Evolutionary conservation across 352 stramenopile species (phyloP).

Genomic region (Plasmopara muralis): DNA sequence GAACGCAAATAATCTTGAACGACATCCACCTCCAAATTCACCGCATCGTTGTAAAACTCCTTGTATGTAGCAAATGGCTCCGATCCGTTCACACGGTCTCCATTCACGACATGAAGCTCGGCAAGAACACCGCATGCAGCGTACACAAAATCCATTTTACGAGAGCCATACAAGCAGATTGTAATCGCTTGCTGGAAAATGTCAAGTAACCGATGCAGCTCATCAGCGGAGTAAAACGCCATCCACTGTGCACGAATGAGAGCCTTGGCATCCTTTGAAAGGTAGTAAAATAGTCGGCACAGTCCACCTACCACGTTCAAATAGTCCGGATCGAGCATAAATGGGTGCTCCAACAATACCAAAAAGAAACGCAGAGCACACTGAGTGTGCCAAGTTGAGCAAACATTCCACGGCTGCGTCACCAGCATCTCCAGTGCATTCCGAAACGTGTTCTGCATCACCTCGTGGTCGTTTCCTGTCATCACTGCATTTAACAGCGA

Average conservation of each 20-base stretch:
- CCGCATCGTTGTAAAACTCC: conserved; percentile 79
- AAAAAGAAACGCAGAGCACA: conserved; percentile 53
- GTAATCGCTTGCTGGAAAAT: conserved; percentile 76
- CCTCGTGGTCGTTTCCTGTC: conserved; percentile 27
- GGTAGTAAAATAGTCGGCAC: conserved; percentile 63
- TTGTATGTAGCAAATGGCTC: conserved; percentile 54
- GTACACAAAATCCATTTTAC: conserved; percentile 75
- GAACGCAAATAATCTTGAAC: conserved; percentile 70
- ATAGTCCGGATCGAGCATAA: conserved; percentile 75
- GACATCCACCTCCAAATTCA: conserved; percentile 79
- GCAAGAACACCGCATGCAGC: conserved; percentile 57
- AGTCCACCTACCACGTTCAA: conserved; percentile 61
- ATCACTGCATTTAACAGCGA: conserved; percentile 36
- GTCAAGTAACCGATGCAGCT: conserved; percentile 57
- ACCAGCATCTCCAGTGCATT: conserved; percentile 66
- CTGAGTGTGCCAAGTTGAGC: conserved; percentile 53
- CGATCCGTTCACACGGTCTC: conserved; percentile 15
- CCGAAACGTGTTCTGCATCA: conserved; percentile 62
- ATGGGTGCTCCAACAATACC: conserved; percentile 65
- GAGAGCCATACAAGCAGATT: conserved; percentile 57
- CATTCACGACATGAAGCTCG: conserved; percentile 63
- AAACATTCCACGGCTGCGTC: conserved; percentile 68
- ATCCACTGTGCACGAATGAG: conserved; percentile 51
- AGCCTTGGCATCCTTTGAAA: conserved; percentile 39
- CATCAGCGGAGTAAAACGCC: conserved; percentile 42